Conservation (phyloP, 2,329 filamentous ascomycete species). For the Teratosphaeriaceae sp. region DNA sequence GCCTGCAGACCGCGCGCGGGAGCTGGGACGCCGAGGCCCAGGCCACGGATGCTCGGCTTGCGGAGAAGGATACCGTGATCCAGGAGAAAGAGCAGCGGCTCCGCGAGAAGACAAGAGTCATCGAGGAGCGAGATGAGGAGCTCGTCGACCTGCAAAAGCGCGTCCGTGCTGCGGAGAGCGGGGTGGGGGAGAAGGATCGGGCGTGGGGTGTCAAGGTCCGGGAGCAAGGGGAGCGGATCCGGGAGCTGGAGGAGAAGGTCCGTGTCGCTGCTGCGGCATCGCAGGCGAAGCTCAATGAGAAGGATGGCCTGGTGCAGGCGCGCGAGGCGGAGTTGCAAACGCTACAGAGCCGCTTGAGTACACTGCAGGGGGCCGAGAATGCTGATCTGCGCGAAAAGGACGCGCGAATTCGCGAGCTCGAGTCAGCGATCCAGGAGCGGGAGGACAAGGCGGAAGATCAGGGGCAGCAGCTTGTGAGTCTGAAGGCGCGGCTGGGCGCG, state of each 20-base stretch:
- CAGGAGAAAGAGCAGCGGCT: constrained; percentile 69
- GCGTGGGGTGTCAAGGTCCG: constrained; percentile 51
- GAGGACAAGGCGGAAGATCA: constrained; percentile 25
- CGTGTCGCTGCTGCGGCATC: constrained; percentile 32
- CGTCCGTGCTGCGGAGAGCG: constrained; percentile 21
- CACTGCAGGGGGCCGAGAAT: constrained; percentile 25
- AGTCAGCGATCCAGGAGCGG: constrained; percentile 31
- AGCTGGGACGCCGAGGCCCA: constrained; percentile 34
- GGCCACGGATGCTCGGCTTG: constrained; percentile 30
- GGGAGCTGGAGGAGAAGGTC: constrained; percentile 45
- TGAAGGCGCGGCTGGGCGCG: constrained; percentile 27
- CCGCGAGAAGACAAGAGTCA: constrained; percentile 65
- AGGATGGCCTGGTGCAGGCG: constrained; percentile 34
- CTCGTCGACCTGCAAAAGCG: constrained; percentile 37
- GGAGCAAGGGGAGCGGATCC: constrained; percentile 38
- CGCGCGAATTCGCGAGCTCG: constrained; percentile 31
- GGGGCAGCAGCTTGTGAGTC: constrained; percentile 24
- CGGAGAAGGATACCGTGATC: constrained; percentile 41
- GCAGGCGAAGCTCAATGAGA: constrained; percentile 38
- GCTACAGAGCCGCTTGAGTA: constrained; percentile 25
- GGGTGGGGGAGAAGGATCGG: constrained; percentile 20
- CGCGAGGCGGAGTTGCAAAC: constrained; percentile 35
- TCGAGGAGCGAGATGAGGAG: constrained; percentile 70
- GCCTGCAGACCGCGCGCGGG: constrained; percentile 31
- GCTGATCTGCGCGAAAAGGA: constrained; percentile 25